Percentiles rank a stretch among this genome's conserved stretches.
phyloP scores from a whole-genome alignment of 2,329 filamentous ascomycete genomes.

The Ilyonectria robusta region DNA sequence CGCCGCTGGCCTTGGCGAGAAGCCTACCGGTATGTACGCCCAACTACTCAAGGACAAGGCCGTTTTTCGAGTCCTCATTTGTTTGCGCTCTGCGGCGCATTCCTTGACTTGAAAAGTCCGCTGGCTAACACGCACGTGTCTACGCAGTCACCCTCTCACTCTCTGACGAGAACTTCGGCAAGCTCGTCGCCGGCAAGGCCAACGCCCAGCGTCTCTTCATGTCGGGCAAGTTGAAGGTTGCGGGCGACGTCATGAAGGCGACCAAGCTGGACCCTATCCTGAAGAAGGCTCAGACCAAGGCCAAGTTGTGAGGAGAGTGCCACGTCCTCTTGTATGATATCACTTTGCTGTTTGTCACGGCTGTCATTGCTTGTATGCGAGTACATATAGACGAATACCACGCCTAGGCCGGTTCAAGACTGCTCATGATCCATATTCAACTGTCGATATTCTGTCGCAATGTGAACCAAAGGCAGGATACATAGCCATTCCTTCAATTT shows the following conservation, averaged over 20 bases:
- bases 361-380: constrained; percentile 31
- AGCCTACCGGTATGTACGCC: constrained; percentile 80
- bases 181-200: constrained; percentile 87
- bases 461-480: too few species aligned
- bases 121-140: constrained; percentile 25
- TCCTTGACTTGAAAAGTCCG: not conserved
- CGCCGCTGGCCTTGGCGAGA: constrained; percentile 81
- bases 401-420: constrained; percentile 29
- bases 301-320: constrained; percentile 77
- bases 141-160: constrained; percentile 84
- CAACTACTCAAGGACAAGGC: not conserved
- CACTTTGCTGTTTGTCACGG: constrained; percentile 27
- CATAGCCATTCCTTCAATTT: not conserved
- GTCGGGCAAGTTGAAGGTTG: constrained; percentile 98
- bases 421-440: not conserved
- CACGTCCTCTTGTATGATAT: constrained; percentile 42
- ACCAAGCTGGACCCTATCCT: constrained; percentile 96
- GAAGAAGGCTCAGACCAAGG: constrained; percentile 87
- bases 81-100: not conserved
- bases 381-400: constrained; percentile 39
- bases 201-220: constrained; percentile 98
- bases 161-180: constrained; percentile 88
- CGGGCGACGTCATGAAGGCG: constrained; percentile 98
- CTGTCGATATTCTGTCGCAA: not conserved
- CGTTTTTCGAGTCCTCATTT: not conserved